Evolutionary conservation across 306 rosid species (phyloP), one percentile per base, ranked within the genome.

Genomic region (Fagus sylvatica): DNA sequence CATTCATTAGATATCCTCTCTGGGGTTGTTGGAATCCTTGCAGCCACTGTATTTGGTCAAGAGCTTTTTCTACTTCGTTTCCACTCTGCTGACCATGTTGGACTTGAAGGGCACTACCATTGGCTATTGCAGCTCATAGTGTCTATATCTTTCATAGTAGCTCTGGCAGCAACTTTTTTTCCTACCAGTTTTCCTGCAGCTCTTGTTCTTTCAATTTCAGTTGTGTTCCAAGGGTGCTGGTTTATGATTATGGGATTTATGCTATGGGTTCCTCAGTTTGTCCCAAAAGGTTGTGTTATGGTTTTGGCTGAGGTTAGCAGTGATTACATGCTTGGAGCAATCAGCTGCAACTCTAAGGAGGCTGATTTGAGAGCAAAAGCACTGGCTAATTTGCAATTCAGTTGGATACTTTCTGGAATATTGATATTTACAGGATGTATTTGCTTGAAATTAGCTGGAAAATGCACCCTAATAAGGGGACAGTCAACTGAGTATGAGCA

Each of bases 51-150:
- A 4, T 92, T 94, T 11, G 73, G 95, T 73, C 97, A 94, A 81
- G 97, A 94, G 81, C 87, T 92, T 56, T 90, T 94, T 81, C 87
- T 94, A 37, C 97, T 92, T 22, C 95, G 90, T 73, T 92, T 92
- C 75, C 98, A 94, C 87, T 92, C 98, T 80, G 84, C 97, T 39
- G 95, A 94, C 80, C 98, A 94, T 74, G 88, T 83, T 61, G 98
- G 95, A 54, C 88, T 92, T 19, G 98, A 94, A 89, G 97, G 98
- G 74, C 97, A 94, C 80, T 94, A 84, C 87, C 98, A 94, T 74
- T 87, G 90, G 97, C 79, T 92, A 70, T 69, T 92, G 74, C 98
- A 90, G 85, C 84, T 92, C 78, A 86, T 92, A 78, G 97, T 92
- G 76, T 79, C 87, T 51, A 86, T 84, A 56, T 89, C 97, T 49